Percentiles rank a stretch among this genome's conserved stretches.
Conservation (phyloP, 371 early-diverging fungal species). For the Mucor plumbeus region DNA sequence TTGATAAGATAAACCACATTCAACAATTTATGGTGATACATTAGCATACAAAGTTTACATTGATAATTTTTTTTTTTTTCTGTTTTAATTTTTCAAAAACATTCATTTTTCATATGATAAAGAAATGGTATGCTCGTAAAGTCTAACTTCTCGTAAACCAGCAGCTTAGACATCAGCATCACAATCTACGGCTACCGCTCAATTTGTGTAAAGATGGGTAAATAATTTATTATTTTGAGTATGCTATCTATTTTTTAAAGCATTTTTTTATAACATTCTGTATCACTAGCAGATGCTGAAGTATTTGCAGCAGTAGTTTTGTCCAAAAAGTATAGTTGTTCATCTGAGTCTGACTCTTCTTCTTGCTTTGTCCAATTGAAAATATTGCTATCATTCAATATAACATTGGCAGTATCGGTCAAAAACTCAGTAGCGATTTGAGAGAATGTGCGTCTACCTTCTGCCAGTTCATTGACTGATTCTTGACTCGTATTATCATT, state of each 20-base stretch:
- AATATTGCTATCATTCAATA: slow-evolving; percentile 62
- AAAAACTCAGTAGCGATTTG: slow-evolving; percentile 47
- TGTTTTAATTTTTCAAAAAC: too few species aligned
- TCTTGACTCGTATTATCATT: slow-evolving; percentile 33
- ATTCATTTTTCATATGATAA: too few species aligned
- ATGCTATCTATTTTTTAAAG: neutral
- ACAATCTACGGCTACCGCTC: too few species aligned
- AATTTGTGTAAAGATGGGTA: neutral
- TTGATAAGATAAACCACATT: too few species aligned
- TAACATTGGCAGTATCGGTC: slow-evolving; percentile 46
- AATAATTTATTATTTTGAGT: neutral
- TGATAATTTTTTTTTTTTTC: too few species aligned
- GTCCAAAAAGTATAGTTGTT: slow-evolving; percentile 28
- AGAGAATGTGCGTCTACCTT: slow-evolving; percentile 41
- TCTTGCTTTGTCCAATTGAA: slow-evolving; percentile 59
- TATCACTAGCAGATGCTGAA: slow-evolving; percentile 30
- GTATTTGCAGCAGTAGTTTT: slow-evolving; percentile 14
- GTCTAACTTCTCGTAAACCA: too few species aligned
- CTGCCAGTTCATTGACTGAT: slow-evolving; percentile 39
- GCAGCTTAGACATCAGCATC: too few species aligned
- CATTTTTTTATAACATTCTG: slow-evolving; percentile 4
- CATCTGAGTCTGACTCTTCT: slow-evolving; percentile 27
- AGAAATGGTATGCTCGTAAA: too few species aligned
- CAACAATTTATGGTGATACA: too few species aligned
- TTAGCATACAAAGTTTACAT: too few species aligned